Conservation (phyloP, 2,329 filamentous ascomycete genomes). For the Fusarium heterosporum region DNA sequence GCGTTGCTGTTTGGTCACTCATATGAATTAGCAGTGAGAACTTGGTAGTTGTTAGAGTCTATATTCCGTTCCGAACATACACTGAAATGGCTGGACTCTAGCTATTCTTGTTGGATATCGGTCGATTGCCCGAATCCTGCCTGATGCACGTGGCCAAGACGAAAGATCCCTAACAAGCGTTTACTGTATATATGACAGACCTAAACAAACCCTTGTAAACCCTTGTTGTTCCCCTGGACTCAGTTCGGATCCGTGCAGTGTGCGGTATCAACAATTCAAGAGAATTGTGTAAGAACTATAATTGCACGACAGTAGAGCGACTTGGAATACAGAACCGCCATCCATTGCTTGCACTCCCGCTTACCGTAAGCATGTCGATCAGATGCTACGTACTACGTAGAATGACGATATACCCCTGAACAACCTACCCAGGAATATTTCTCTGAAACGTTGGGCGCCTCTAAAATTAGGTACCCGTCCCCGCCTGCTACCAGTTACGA, state of each 20-base stretch:
- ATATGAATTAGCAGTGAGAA: neutral
- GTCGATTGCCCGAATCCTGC: neutral
- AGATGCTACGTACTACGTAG: neutral
- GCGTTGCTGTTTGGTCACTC: neutral
- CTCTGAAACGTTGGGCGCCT: slow-evolving; percentile 37
- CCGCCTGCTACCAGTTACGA: slow-evolving; percentile 31
- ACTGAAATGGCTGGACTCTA: neutral
- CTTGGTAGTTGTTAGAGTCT: neutral
- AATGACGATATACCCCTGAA: slow-evolving; percentile 25
- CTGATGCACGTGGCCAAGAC: neutral
- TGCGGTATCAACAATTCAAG: neutral
- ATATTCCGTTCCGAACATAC: neutral
- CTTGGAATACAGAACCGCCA: neutral
- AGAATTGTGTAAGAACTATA: neutral
- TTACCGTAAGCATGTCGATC: neutral
- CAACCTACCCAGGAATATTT: slow-evolving; percentile 20
- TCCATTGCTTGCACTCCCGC: neutral
- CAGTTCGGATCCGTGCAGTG: neutral
- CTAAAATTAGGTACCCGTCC: slow-evolving; percentile 35
- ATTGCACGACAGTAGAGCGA: neutral
- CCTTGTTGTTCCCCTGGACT: neutral
- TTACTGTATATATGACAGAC: slow-evolving; percentile 19
- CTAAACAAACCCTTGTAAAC: too few relatives aligned
- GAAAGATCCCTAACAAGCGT: slow-evolving; percentile 11
- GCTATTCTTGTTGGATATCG: neutral